phyloP scores from a whole-genome alignment of 225 moss, liverwort and hornwort genomes.

The Polytrichum commune region DNA sequence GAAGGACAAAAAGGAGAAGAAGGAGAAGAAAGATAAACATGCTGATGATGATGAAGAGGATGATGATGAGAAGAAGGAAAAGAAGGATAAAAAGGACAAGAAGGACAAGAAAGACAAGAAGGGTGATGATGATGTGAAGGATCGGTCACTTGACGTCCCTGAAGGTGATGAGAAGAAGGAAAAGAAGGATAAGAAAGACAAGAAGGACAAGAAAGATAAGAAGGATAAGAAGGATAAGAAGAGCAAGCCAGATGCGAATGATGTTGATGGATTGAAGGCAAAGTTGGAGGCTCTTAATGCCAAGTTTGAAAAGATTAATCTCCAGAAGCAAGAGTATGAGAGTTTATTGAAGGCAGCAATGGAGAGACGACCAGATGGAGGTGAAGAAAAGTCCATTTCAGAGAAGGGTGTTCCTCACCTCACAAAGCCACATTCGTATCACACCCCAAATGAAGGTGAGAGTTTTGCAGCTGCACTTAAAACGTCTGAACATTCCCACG shows the following conservation, averaged over 20 bases:
- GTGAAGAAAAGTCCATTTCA: not conserved
- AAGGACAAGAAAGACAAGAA: slow-evolving; percentile 2
- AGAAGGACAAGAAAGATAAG: slow-evolving; percentile 8
- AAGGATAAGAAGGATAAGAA: slow-evolving; percentile 11
- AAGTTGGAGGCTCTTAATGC: not conserved
- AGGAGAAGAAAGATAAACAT: slow-evolving; percentile 15
- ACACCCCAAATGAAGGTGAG: slow-evolving; percentile 2
- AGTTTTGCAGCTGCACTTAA: slow-evolving; percentile 6
- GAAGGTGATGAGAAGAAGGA: not conserved
- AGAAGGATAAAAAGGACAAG: slow-evolving; percentile 6
- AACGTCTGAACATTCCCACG: not conserved
- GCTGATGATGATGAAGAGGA: slow-evolving; percentile 1
- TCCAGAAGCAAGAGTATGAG: slow-evolving; percentile 1
- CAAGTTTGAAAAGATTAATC: not conserved
- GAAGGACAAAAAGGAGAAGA: slow-evolving; percentile 2
- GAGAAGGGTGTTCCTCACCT: slow-evolving; percentile 1
- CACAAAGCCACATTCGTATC: slow-evolving; percentile 1
- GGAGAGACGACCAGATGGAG: not conserved
- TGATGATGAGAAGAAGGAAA: slow-evolving; percentile 14
- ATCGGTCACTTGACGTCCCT: not conserved
- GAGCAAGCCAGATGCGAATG: not conserved
- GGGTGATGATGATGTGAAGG: not conserved
- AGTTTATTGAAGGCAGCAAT: not conserved
- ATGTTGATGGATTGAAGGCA: not conserved
- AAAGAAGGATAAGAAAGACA: slow-evolving; percentile 4